Base-by-base conservation (phyloP, 805 yeast species). In the Teunomyces kruisii region DNA sequence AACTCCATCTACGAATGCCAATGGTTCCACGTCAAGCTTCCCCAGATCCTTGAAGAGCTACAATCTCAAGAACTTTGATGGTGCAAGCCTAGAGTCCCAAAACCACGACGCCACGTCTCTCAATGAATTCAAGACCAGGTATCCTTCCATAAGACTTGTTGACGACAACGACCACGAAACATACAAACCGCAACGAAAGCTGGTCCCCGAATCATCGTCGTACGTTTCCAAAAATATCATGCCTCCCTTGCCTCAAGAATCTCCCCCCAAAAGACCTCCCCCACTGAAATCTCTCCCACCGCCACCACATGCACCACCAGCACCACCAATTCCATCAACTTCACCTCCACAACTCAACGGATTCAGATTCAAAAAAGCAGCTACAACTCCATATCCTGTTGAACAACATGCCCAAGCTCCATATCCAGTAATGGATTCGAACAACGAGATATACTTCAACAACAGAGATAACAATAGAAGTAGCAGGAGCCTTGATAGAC, bases 51-150 rank as follows among this genome's bases (percentile, higher is more conserved):
- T 4, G 13, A 43, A 43, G 28, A 31, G 32, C 22, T 31, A 43
- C 15, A 37, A 26, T 33, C 28, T 38, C 30, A 36, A n/a, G 31
- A n/a, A 27, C 12, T 24, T 32, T 22, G 32, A 30, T 30, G 10
- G 9, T 7, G 32, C 15, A 30, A 30, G 32, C 32, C 10, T 19
- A 16, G 29, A 13, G 9, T 36, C 39, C 3, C 6, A 19, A 3
- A 19, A 19, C 22, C 6, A 19, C 22, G 22, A 19, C 6, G 22
- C 22, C 4, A 13, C 24, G 13, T 12, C 41, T 6, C 26, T 44
- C 9, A 9, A 8, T 3, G 41, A 33, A 13, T 47, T 47, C 45
- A 40, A 47, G 19, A 17, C 13, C 8, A 35, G 47, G 17, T 47
- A 26, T 29, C 50, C 50, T 4, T 47, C 50, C 13, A n/a, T 46